A percentile compares a stretch with the other conserved stretches of the same genome.
Conservation (phyloP, 345 rosid genomes). For the Geranium rotundifolium region DNA sequence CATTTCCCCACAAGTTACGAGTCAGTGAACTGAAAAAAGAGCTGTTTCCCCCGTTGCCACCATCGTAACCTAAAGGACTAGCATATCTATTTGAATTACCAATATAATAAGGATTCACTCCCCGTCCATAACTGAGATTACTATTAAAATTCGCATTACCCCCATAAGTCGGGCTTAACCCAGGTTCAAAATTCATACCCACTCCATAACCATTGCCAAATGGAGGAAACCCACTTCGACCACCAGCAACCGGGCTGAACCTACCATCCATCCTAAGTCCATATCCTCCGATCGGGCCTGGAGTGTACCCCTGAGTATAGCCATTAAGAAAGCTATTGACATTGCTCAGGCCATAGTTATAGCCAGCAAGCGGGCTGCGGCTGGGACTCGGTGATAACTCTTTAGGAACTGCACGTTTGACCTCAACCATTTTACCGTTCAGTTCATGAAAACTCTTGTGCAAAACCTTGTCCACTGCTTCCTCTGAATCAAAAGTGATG, state of each 20-base stretch:
- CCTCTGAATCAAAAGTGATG: slow-evolving; percentile 31
- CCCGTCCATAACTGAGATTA: slow-evolving; percentile 50
- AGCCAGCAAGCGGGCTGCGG: slow-evolving; percentile 48
- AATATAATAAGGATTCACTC: slow-evolving; percentile 48
- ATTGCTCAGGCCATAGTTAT: slow-evolving; percentile 48
- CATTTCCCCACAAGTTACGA: slow-evolving; percentile 67
- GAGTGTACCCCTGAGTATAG: slow-evolving; percentile 51
- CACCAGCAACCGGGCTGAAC: slow-evolving; percentile 41
- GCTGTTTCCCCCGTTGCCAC: slow-evolving; percentile 51
- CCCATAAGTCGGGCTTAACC: slow-evolving; percentile 36
- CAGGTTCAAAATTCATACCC: slow-evolving; percentile 46
- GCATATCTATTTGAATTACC: slow-evolving; percentile 45
- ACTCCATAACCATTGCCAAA: slow-evolving; percentile 16
- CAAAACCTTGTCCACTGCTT: slow-evolving; percentile 30
- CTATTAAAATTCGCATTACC: slow-evolving; percentile 39
- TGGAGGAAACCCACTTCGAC: slow-evolving; percentile 53
- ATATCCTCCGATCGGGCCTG: slow-evolving; percentile 48
- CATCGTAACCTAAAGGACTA: slow-evolving; percentile 47
- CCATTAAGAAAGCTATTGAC: slow-evolving; percentile 52
- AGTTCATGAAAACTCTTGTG: slow-evolving; percentile 27
- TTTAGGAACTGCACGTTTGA: slow-evolving; percentile 45
- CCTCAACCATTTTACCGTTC: slow-evolving; percentile 38
- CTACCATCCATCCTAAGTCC: slow-evolving; percentile 62
- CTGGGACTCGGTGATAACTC: slow-evolving; percentile 6
- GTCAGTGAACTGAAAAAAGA: slow-evolving; percentile 63